Base-by-base conservation (phyloP, 2,329 filamentous ascomycete genomes). In the Bertia moriformis region DNA sequence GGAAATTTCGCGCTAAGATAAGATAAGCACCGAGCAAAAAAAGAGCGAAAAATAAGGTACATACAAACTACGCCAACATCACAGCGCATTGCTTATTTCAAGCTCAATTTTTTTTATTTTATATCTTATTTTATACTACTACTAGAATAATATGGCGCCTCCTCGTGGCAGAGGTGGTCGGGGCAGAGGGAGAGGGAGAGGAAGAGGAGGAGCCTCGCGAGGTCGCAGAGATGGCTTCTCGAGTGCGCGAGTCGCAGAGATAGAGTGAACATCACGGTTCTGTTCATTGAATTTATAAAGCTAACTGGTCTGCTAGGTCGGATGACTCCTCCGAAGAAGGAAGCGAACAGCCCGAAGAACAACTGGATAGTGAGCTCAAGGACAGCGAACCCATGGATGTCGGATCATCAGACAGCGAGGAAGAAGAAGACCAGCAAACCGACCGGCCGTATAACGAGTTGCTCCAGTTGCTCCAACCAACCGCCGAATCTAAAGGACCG, bases 341-440 rank as follows among this genome's bases (percentile, higher is more conserved):
- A 7, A 7, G 17, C 12, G 32, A 35, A 15, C 32, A 13, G 7
- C 7, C 15, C 17, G 32, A 18, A 17, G 32, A 35, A 7, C 10
- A 35, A 17, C 10, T 35, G 10, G 32, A 35, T 18, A n/a, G n/a
- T n/a, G n/a, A n/a, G n/a, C n/a, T n/a, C n/a, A n/a, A n/a, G n/a
- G n/a, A n/a, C n/a, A n/a, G n/a, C n/a, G n/a, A n/a, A n/a, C n/a
- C n/a, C 7, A 35, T 35, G 10, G 32, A 35, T 15, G 32, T 10
- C 15, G 15, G 12, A 7, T 10, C 54, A 20, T 51, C 53, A 0
- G 56, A 55, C 18, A 49, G 51, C 42, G 55, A 60, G 19, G 45
- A 20, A 24, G 59, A 57, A 30, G 58, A 63, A 39, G 57, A 60
- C 5, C 10, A 35, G 50, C 52, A 35, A 7, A 17, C 32, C 7